Conservation (phyloP, 2,329 filamentous ascomycete species). For the Lachnellula arida region DNA sequence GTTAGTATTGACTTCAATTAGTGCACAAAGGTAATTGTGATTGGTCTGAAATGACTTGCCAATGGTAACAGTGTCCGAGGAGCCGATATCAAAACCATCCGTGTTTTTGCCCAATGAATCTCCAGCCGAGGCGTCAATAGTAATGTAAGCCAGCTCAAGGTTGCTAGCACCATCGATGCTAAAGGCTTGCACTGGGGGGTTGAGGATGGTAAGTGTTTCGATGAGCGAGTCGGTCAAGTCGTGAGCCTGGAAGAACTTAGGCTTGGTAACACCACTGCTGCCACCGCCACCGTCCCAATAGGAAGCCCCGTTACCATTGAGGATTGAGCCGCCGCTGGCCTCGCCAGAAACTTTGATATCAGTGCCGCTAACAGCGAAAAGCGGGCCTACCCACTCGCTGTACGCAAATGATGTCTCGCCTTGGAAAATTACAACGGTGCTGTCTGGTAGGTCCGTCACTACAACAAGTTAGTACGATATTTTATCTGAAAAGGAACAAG, state of each 20-base stretch:
- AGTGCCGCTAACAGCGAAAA: slow-evolving; percentile 56
- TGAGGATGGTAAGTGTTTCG: slow-evolving; percentile 44
- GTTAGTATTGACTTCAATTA: neutral
- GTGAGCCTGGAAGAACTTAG: slow-evolving; percentile 56
- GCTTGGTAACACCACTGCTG: slow-evolving; percentile 56
- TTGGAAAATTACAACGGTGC: slow-evolving; percentile 50
- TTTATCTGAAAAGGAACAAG: neutral
- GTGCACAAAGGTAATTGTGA: too few species aligned
- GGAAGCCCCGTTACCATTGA: slow-evolving; percentile 50
- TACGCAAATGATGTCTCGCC: slow-evolving; percentile 65
- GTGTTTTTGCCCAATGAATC: slow-evolving; percentile 45
- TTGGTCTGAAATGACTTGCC: slow-evolving; percentile 21
- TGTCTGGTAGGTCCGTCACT: neutral
- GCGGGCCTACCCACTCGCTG: slow-evolving; percentile 58
- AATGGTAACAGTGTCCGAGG: slow-evolving; percentile 43
- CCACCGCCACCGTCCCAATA: slow-evolving; percentile 59
- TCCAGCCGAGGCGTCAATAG: slow-evolving; percentile 52
- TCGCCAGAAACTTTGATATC: slow-evolving; percentile 41
- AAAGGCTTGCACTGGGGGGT: slow-evolving; percentile 45
- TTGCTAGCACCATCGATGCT: slow-evolving; percentile 37
- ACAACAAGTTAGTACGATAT: slow-evolving; percentile 19
- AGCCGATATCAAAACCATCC: slow-evolving; percentile 48
- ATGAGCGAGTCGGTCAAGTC: slow-evolving; percentile 46
- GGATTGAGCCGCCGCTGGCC: slow-evolving; percentile 12
- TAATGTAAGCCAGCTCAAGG: slow-evolving; percentile 44